phyloP scores from a whole-genome alignment of 1,284 basidiomycete genomes.

The Ceratobasidium sp. region DNA sequence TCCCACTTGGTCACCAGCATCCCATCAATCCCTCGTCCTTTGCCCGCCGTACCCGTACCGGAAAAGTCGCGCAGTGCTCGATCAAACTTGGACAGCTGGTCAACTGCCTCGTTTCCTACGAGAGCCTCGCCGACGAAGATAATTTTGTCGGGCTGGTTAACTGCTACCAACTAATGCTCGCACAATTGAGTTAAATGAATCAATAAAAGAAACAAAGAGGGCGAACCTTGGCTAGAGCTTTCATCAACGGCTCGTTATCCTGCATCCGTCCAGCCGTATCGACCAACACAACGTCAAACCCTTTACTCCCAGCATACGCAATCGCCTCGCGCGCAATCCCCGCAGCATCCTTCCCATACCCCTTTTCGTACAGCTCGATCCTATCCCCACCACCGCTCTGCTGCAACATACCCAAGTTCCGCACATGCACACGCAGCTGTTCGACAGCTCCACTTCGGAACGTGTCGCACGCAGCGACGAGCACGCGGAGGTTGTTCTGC shows the following conservation, averaged over 20 bases:
- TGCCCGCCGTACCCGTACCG: constrained; percentile 67
- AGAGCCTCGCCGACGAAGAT: constrained; percentile 96
- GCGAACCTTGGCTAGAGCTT: constrained; percentile 90
- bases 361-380: constrained; percentile 95
- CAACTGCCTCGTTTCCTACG: constrained; percentile 96
- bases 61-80: constrained; percentile 91
- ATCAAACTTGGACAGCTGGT: constrained; percentile 95
- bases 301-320: constrained; percentile 85
- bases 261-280: constrained; percentile 99
- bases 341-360: constrained; percentile 98
- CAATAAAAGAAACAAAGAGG: background rate
- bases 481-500: constrained; percentile 92
- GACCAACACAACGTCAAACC: constrained; percentile 94
- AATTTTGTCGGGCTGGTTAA: constrained; percentile 95
- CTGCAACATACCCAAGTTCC: constrained; percentile 92
- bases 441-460: constrained; percentile 99
- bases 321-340: constrained; percentile 98
- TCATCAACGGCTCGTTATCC: constrained; percentile 98
- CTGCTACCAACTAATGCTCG: constrained; percentile 78
- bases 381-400: constrained; percentile 59
- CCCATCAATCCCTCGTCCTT: constrained; percentile 92
- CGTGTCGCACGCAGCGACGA: constrained; percentile 99
- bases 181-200: constrained; percentile 22
- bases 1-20: constrained; percentile 99
- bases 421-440: constrained; percentile 95